phyloP scores from a whole-genome alignment of 805 yeast species.

The Deakozyma indianensis region DNA sequence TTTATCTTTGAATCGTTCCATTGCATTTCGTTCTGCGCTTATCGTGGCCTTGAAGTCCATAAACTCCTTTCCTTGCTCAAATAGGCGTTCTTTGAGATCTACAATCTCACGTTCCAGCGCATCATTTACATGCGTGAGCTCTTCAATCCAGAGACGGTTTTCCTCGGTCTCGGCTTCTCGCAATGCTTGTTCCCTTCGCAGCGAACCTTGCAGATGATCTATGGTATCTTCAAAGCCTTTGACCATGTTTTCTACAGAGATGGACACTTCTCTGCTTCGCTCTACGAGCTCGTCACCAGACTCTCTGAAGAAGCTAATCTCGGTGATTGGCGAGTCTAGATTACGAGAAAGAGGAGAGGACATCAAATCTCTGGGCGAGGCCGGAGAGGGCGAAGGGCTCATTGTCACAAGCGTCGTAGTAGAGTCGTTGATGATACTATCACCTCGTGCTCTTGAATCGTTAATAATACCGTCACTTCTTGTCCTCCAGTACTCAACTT shows the following conservation, averaged over 20 bases:
- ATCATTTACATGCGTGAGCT: neutral
- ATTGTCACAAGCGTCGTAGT: neutral
- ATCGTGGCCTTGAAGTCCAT: neutral
- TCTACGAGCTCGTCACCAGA: neutral
- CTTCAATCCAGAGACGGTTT: neutral
- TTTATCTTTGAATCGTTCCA: neutral
- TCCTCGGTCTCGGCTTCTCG: neutral
- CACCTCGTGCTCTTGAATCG: too few species aligned
- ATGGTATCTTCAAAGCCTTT: conserved; percentile 1
- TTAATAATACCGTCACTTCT: neutral
- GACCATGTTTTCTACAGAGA: neutral
- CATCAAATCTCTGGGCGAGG: neutral
- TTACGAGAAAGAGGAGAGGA: neutral
- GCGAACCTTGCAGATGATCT: neutral
- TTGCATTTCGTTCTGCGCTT: neutral
- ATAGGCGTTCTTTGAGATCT: neutral
- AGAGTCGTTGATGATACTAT: neutral
- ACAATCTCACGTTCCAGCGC: neutral
- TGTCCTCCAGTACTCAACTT: neutral
- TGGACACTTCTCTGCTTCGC: neutral
- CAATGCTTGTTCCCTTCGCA: neutral
- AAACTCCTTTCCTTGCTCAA: conserved; percentile 1
- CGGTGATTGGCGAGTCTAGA: neutral
- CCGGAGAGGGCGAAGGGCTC: neutral
- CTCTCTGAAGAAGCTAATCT: neutral